Conservation (phyloP, 345 rosid species). For the Brassica rapa region DNA sequence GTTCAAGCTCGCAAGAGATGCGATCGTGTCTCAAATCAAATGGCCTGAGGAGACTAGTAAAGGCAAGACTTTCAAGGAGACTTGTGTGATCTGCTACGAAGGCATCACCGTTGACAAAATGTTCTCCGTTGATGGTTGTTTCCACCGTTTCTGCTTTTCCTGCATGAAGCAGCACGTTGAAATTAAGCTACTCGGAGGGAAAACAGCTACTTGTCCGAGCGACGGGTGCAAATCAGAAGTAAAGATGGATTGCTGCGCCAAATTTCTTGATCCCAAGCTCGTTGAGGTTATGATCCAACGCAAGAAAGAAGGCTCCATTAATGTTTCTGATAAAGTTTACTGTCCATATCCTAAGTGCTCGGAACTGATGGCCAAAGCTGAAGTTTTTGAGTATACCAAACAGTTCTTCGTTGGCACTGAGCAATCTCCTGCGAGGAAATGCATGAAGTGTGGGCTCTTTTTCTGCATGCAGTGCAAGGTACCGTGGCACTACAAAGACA, state of each 20-base stretch:
- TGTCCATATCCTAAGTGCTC: slow-evolving; percentile 86
- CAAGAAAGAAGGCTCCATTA: slow-evolving; percentile 67
- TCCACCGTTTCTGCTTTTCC: slow-evolving; percentile 72
- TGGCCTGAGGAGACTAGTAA: slow-evolving; percentile 49
- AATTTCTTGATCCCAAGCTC: slow-evolving; percentile 63
- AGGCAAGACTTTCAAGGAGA: slow-evolving; percentile 55
- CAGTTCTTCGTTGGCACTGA: slow-evolving; percentile 32
- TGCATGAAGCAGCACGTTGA: slow-evolving; percentile 88
- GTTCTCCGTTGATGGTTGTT: slow-evolving; percentile 68
- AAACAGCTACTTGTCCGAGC: slow-evolving; percentile 67
- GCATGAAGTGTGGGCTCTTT: slow-evolving; percentile 54
- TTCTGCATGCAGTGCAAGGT: slow-evolving; percentile 79
- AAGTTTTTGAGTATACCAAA: slow-evolving; percentile 49
- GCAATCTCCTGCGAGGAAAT: slow-evolving; percentile 53
- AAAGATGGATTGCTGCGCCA: slow-evolving; percentile 51
- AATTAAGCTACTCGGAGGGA: slow-evolving; percentile 65
- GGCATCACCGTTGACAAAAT: slow-evolving; percentile 53
- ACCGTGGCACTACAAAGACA: slow-evolving; percentile 66
- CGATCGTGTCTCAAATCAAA: slow-evolving; percentile 65
- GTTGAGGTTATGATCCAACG: slow-evolving; percentile 57
- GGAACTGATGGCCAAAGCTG: slow-evolving; percentile 62
- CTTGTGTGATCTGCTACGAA: slow-evolving; percentile 73
- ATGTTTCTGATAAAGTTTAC: slow-evolving; percentile 60
- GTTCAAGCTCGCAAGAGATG: slow-evolving; percentile 71
- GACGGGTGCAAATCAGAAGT: slow-evolving; percentile 68